A percentile compares a stretch with the other conserved stretches of the same genome.
Evolutionary conservation across 345 rosid species (phyloP).

Genomic region (Gossypium turneri): DNA sequence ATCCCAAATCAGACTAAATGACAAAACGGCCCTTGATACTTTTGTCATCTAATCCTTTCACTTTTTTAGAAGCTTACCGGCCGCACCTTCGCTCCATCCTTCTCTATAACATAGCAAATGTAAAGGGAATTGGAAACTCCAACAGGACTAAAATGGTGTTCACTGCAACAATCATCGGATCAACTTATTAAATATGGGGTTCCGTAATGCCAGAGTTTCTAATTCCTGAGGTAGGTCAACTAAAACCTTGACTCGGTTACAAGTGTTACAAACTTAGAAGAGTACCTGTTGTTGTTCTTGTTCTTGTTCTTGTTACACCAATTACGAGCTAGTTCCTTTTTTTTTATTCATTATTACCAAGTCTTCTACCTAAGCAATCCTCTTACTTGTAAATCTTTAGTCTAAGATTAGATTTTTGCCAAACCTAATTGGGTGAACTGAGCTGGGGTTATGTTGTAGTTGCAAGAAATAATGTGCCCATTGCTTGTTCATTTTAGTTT

Average conservation of each 20-base stretch:
- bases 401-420: constrained; percentile 21
- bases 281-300: not conserved
- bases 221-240: constrained; percentile 37
- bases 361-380: constrained; percentile 32
- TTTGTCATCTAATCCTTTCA: not conserved
- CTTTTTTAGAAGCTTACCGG: not conserved
- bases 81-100: not conserved
- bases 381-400: constrained; percentile 23
- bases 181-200: constrained; percentile 29
- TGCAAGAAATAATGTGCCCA: constrained; percentile 28
- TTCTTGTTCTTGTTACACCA: constrained; percentile 13
- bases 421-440: constrained; percentile 20
- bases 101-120: not conserved
- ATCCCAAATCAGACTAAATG: not conserved
- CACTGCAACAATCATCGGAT: constrained; percentile 15
- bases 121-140: not conserved
- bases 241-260: constrained; percentile 21
- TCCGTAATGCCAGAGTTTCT: constrained; percentile 28
- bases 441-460: constrained; percentile 26
- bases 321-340: not conserved
- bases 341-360: constrained; percentile 9
- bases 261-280: constrained; percentile 1
- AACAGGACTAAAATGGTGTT: constrained; percentile 10
- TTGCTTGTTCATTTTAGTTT: constrained; percentile 26
- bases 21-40: constrained; percentile 10